Conservation (phyloP, 2,329 filamentous ascomycete species). For the Colletotrichum sp. region DNA sequence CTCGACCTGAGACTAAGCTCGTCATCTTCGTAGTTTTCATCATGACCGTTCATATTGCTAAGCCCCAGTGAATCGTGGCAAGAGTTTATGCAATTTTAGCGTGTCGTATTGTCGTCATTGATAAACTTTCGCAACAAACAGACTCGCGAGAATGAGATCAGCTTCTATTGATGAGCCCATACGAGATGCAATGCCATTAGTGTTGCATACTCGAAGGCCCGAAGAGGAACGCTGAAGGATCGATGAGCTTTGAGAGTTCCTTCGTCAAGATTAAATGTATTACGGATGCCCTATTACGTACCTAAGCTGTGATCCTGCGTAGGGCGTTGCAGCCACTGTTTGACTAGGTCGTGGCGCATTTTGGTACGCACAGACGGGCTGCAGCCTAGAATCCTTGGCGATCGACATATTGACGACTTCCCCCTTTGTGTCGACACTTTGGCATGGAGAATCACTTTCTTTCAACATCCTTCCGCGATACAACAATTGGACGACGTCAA, state of each 20-base stretch:
- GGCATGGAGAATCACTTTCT: background rate
- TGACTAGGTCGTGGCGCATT: background rate
- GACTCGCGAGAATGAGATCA: background rate
- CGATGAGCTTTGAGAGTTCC: background rate
- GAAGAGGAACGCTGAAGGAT: background rate
- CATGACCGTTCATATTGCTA: background rate
- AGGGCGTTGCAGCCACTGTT: background rate
- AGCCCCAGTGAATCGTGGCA: background rate
- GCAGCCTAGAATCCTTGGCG: background rate
- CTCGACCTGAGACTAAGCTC: background rate
- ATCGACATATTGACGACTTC: background rate
- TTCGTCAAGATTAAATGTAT: background rate
- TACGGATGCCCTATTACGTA: background rate
- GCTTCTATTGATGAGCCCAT: accelerated
- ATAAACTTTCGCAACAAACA: background rate
- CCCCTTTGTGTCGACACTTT: background rate
- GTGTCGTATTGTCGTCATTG: background rate
- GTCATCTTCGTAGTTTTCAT: background rate
- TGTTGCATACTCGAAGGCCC: background rate
- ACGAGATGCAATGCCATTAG: background rate
- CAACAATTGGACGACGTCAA: background rate
- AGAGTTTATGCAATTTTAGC: background rate
- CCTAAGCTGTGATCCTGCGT: background rate
- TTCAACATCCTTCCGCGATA: accelerated
- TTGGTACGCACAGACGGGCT: background rate